phyloP scores from a whole-genome alignment of 2,329 filamentous ascomycete genomes.

The Ascocoryne sarcoides region DNA sequence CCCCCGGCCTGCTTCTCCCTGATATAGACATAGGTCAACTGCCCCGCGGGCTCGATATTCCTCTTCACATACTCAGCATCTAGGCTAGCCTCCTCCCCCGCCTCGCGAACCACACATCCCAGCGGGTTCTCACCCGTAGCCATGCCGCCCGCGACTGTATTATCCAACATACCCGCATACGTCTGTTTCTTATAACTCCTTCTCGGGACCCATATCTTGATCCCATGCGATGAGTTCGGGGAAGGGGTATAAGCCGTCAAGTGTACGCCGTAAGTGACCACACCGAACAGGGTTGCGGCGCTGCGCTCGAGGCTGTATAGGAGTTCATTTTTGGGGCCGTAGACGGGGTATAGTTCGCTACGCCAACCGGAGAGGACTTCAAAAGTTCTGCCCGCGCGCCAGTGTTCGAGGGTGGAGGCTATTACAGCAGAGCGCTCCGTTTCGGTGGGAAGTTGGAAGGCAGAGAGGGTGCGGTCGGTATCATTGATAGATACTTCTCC shows the following conservation, averaged over 20 bases:
- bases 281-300: slow-evolving; percentile 65
- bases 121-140: slow-evolving; percentile 72
- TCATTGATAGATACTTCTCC: slow-evolving; percentile 55
- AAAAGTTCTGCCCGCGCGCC: slow-evolving; percentile 65
- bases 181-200: slow-evolving; percentile 72
- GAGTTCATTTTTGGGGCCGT: slow-evolving; percentile 50
- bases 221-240: slow-evolving; percentile 38
- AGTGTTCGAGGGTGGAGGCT: slow-evolving; percentile 51
- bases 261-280: slow-evolving; percentile 72
- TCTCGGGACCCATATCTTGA: slow-evolving; percentile 79
- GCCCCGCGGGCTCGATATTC: slow-evolving; percentile 51
- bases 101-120: slow-evolving; percentile 4
- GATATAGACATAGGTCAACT: slow-evolving; percentile 78
- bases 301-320: slow-evolving; percentile 71
- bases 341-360: slow-evolving; percentile 72
- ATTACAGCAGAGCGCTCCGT: slow-evolving; percentile 51
- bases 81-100: slow-evolving; percentile 49
- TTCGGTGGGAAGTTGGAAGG: slow-evolving; percentile 51
- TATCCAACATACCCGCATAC: slow-evolving; percentile 87
- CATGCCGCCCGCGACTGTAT: slow-evolving; percentile 80
- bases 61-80: slow-evolving; percentile 59
- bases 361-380: slow-evolving; percentile 70
- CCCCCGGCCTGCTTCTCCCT: slow-evolving; percentile 68
- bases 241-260: slow-evolving; percentile 63
- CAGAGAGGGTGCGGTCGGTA: slow-evolving; percentile 50